Base-by-base conservation (phyloP, 2,329 filamentous ascomycete species). In the Fusarium pseudocircinatum region DNA sequence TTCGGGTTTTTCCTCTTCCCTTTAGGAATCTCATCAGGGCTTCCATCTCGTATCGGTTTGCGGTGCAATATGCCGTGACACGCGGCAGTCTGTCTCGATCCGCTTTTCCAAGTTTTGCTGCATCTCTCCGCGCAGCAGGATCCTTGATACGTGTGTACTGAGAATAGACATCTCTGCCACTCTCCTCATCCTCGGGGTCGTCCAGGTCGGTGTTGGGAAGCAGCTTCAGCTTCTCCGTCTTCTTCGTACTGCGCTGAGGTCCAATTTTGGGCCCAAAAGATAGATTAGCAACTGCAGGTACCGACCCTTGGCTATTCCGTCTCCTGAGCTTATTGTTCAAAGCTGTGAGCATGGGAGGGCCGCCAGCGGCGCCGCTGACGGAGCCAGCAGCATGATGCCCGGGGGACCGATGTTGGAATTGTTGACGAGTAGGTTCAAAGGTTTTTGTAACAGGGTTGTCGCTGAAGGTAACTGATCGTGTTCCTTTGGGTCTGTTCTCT, bases 91-190 rank as follows among this genome's bases (percentile, higher is more conserved):
- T 89, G 72, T 94, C 93, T 63, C 96, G 89, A 81, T 99, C 96
- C 43, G 96, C 95, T 82, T 98, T 99, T 42, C 96, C 96, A 44
- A 99, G 83, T 63, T 95, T 88, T 34, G 96, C 96, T 22, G 96
- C 96, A 86, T 98, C 96, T 78, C 96, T 90, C 70, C 96, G 88
- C 14, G 96, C 96, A 1, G 93, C 97, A 2, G 96, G 95, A 79
- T 99, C 96, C 82, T 98, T 98, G 84, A 99, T 99, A 49, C 96
- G 90, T 14, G 96, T 97, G 81, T 98, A 98, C 82, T 99, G 96
- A 32, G 95, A 96, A 84, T 99, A 99, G 37, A 99, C 96, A 81
- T 99, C 96, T 73, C 95, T 88, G 15, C 95, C 95, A 78, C 94
- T 96, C 82, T 98, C 96, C 78, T 97, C 96, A 70, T 98, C 86